phyloP scores from a whole-genome alignment of 2,329 filamentous ascomycete species.

The Aspergillus ibericus region DNA sequence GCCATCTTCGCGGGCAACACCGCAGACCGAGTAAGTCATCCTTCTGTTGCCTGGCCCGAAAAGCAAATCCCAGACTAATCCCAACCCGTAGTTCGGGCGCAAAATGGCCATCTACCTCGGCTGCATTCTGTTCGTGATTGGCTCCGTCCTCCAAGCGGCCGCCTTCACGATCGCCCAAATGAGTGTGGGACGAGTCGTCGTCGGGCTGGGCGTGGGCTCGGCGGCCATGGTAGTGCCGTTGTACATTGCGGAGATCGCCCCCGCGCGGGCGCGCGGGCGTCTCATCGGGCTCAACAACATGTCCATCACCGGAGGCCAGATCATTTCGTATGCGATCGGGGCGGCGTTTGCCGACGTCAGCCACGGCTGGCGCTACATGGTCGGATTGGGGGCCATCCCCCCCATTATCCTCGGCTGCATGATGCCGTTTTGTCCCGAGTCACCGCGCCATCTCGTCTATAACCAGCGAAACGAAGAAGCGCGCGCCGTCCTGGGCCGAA shows the following conservation, averaged over 20 bases:
- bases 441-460: constrained; percentile 26
- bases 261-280: constrained; percentile 49
- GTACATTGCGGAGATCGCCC: constrained; percentile 55
- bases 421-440: constrained; percentile 47
- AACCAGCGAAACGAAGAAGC: constrained; percentile 21
- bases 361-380: constrained; percentile 53
- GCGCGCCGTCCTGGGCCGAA: constrained; percentile 36
- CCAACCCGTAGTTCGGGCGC: constrained; percentile 34
- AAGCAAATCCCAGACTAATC: constrained; percentile 18
- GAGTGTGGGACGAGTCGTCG: constrained; percentile 47
- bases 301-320: constrained; percentile 45
- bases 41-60: not conserved
- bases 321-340: constrained; percentile 45
- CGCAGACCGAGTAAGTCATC: constrained; percentile 37
- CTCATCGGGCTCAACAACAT: constrained; percentile 47
- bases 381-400: constrained; percentile 50
- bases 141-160: constrained; percentile 39
- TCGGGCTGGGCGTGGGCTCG: constrained; percentile 52
- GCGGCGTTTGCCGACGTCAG: constrained; percentile 43
- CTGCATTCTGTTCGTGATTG: constrained; percentile 43
- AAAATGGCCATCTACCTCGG: constrained; percentile 45
- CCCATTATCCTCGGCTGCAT: constrained; percentile 47
- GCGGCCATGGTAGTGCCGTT: constrained; percentile 50
- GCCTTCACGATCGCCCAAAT: constrained; percentile 46
- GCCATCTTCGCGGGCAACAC: constrained; percentile 40